A percentile compares a stretch with the other conserved stretches of the same genome.
These are phyloP conservation scores for Solanum hybrid DNA, from an alignment of 305 asterid species.

Conservation along the genomic window DNA sequence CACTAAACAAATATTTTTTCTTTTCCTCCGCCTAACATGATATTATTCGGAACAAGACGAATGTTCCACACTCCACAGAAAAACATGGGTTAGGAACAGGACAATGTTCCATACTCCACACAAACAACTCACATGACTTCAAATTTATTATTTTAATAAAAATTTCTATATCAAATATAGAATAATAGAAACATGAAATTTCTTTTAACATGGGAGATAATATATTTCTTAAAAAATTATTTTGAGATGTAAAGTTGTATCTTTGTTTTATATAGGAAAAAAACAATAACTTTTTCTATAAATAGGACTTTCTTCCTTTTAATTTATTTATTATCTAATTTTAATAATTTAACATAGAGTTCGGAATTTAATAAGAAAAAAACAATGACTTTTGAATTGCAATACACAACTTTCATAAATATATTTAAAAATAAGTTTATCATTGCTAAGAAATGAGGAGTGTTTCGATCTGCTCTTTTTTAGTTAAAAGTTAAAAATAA, in stretches of 20 bases:
- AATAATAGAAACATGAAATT: not conserved
- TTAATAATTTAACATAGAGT: not conserved
- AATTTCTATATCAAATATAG: not conserved
- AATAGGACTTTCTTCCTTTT: not conserved
- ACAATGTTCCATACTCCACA: not conserved
- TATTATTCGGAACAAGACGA: not conserved
- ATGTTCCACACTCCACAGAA: not conserved
- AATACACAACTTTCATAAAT: no score
- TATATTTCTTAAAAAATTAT: not conserved
- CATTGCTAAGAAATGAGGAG: not conserved
- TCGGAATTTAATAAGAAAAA: no score
- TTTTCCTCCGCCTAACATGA: not conserved
- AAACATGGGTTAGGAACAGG: not conserved
- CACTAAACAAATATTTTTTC: not conserved
- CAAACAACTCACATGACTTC: not conserved
- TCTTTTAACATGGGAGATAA: not conserved
- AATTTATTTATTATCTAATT: no score
- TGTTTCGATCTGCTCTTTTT: no score
- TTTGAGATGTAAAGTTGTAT: not conserved
- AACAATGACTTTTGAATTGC: not conserved
- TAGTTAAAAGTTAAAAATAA: not conserved
- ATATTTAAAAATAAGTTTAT: no score
- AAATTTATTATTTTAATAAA: not conserved
- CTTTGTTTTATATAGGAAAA: not conserved
- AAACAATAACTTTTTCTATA: not conserved